phyloP scores from a whole-genome alignment of 768 basidiomycete genomes.

The Vararia minispora region DNA sequence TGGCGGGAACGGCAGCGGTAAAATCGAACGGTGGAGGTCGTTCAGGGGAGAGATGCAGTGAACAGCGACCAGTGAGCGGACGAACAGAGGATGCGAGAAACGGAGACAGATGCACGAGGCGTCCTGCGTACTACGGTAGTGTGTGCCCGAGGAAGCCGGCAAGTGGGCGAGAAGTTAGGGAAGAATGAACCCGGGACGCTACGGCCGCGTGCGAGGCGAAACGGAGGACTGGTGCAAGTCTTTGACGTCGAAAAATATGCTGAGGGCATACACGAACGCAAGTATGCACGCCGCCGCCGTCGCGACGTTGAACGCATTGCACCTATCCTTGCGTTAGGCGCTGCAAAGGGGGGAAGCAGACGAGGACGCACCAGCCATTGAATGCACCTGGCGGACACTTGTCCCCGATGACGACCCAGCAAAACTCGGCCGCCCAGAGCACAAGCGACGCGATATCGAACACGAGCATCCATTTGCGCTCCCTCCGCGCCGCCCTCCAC shows the following conservation, averaged over 20 bases:
- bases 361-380: conserved; percentile 45
- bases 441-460: conserved; percentile 37
- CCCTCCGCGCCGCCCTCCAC: conserved; percentile 46
- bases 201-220: conserved; percentile 54
- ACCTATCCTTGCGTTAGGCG: conserved; percentile 30
- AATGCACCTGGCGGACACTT: conserved; percentile 52
- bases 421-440: conserved; percentile 48
- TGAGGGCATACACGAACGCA: conserved; percentile 41
- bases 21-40: too few species aligned
- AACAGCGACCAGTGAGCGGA: too few species aligned
- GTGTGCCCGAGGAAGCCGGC: too few species aligned
- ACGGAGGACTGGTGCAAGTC: conserved; percentile 49
- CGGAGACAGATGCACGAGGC: too few species aligned
- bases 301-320: conserved; percentile 60
- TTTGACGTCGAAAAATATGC: conserved; percentile 54
- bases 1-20: too few species aligned
- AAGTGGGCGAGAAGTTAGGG: too few species aligned
- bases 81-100: too few species aligned
- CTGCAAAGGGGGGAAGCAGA: neutral
- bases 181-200: too few species aligned
- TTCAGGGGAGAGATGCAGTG: too few species aligned
- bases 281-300: conserved; percentile 52
- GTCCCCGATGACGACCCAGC: conserved; percentile 49
- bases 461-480: conserved; percentile 39
- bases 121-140: too few species aligned